phyloP scores from a whole-genome alignment of 768 basidiomycete genomes.

The Pisolithus sp. region DNA sequence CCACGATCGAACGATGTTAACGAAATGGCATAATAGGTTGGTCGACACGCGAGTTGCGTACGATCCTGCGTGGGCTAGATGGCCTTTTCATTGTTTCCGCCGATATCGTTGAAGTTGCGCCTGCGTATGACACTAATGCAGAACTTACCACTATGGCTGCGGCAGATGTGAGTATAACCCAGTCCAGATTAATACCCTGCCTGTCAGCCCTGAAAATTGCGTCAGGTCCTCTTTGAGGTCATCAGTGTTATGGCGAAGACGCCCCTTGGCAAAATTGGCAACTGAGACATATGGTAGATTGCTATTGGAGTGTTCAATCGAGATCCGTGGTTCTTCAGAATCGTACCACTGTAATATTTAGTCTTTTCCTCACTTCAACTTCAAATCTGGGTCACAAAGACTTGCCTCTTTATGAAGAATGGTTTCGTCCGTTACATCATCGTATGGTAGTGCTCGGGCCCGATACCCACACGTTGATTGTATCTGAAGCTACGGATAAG shows the following conservation, averaged over 20 bases:
- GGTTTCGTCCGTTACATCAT: no score
- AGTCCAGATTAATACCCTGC: slow-evolving; percentile 1
- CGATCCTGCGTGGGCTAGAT: slow-evolving; percentile 68
- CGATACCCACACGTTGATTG: no score
- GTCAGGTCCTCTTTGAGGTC: slow-evolving; percentile 67
- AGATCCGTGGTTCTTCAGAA: not conserved
- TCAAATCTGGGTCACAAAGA: no score
- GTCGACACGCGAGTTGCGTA: slow-evolving; percentile 77
- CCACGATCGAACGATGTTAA: slow-evolving; percentile 2
- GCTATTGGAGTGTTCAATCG: not conserved
- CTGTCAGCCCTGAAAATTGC: slow-evolving; percentile 8
- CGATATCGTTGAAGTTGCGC: slow-evolving; percentile 82
- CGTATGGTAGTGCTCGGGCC: no score
- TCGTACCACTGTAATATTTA: no score
- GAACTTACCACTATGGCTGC: slow-evolving; percentile 61
- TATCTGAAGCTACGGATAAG: no score
- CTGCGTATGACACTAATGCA: slow-evolving; percentile 68
- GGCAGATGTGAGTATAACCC: slow-evolving; percentile 41
- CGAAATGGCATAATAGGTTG: slow-evolving; percentile 31
- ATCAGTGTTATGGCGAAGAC: slow-evolving; percentile 77
- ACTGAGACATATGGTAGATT: slow-evolving; percentile 5
- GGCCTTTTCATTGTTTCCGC: slow-evolving; percentile 74
- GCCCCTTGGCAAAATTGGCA: slow-evolving; percentile 53
- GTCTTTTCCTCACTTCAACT: no score
- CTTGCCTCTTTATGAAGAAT: no score